A percentile compares a stretch with the other conserved stretches of the same genome.
phyloP scores from a whole-genome alignment of 768 basidiomycete species.

The Agaricus sinodeliciosus region DNA sequence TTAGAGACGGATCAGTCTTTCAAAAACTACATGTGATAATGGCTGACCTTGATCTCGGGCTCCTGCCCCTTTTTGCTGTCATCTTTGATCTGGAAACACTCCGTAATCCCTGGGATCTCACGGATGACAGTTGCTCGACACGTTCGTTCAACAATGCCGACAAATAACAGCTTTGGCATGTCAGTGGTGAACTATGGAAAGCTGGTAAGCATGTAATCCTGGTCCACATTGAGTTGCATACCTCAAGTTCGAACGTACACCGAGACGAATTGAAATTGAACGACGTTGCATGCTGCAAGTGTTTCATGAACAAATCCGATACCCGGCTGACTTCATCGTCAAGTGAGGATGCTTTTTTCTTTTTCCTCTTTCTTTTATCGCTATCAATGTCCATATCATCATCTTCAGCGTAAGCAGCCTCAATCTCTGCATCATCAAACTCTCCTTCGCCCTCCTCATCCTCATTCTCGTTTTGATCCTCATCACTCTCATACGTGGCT shows the following conservation, averaged over 20 bases:
- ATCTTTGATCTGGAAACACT: conserved; percentile 75
- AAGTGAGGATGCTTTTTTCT: conserved; percentile 27
- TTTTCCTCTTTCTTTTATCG: conserved; percentile 12
- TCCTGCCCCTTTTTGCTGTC: conserved; percentile 45
- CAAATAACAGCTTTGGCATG: conserved; percentile 88
- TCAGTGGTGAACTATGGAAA: conserved; percentile 70
- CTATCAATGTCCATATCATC: conserved; percentile 26
- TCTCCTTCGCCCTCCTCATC: conserved; percentile 36
- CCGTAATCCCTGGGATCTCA: conserved; percentile 82
- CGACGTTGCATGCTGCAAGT: conserved; percentile 59
- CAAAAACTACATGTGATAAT: not conserved
- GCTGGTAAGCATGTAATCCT: conserved; percentile 4
- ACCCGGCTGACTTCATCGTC: conserved; percentile 36
- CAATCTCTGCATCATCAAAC: conserved; percentile 53
- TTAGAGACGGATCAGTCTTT: not conserved
- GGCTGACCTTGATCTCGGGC: conserved; percentile 41
- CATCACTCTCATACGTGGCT: conserved; percentile 71
- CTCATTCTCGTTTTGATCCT: conserved; percentile 48
- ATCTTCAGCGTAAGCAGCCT: conserved; percentile 54
- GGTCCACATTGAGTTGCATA: conserved; percentile 28
- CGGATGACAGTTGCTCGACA: conserved; percentile 83
- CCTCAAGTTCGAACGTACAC: conserved; percentile 82
- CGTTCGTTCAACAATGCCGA: conserved; percentile 86
- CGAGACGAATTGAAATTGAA: conserved; percentile 62
- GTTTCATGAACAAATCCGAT: conserved; percentile 45